phyloP scores from a whole-genome alignment of 2,329 filamentous ascomycete species.

The Epichloe gansuensis region DNA sequence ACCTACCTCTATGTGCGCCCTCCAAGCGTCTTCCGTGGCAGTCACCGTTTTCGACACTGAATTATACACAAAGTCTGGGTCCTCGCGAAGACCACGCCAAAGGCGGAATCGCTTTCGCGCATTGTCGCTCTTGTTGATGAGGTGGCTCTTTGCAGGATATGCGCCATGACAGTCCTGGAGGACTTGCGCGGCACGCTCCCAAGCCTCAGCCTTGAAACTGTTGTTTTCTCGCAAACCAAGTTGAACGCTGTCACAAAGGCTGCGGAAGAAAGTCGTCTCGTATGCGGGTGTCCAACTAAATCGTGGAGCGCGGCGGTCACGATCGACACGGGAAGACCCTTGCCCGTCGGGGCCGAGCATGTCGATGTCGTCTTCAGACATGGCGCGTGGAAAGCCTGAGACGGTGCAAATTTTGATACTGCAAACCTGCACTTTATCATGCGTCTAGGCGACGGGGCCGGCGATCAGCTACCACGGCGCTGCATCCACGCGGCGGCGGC shows the following conservation, averaged over 20 bases:
- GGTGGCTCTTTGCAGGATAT: conserved; percentile 46
- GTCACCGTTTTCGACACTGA: conserved; percentile 36
- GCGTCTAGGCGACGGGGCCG: conserved; percentile 1
- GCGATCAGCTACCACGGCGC: conserved; percentile 5
- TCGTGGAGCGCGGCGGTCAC: conserved; percentile 33
- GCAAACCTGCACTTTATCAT: neutral
- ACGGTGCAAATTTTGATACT: neutral
- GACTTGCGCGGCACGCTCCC: conserved; percentile 43
- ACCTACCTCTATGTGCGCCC: conserved; percentile 47
- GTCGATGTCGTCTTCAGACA: conserved; percentile 28
- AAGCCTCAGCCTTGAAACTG: conserved; percentile 49
- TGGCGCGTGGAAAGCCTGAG: conserved; percentile 8
- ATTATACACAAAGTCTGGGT: conserved; percentile 44
- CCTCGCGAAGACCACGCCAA: conserved; percentile 44
- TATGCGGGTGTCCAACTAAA: conserved; percentile 48
- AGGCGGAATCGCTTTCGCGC: conserved; percentile 49
- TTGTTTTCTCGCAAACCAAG: conserved; percentile 43
- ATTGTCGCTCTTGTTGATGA: conserved; percentile 53
- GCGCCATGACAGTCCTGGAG: conserved; percentile 42
- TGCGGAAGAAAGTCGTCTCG: conserved; percentile 48
- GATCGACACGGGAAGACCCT: conserved; percentile 21
- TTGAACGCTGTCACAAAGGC: conserved; percentile 45
- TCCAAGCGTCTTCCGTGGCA: conserved; percentile 44
- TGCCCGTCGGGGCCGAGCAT: conserved; percentile 23
- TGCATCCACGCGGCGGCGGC: conserved; percentile 4